Evolutionary conservation across 2,329 filamentous ascomycete species (phyloP), one percentile per base, ranked within the genome.

Genomic region (Fusarium mexicanum): DNA sequence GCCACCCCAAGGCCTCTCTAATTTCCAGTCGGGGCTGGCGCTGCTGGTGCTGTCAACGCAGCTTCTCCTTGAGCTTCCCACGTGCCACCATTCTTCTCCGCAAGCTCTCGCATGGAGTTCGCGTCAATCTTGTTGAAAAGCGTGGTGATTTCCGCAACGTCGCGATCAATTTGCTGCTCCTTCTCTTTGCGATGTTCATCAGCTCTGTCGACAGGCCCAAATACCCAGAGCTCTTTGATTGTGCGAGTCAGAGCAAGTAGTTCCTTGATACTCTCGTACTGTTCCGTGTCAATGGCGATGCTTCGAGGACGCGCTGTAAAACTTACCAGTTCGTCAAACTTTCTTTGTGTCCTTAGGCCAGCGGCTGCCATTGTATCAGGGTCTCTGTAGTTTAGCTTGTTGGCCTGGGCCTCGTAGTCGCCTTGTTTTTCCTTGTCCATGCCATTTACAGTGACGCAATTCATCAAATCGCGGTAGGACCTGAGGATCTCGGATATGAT

Each of bases 171-270:
- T 64, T 77, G 78, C 55, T 81, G 81, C 53, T 84, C 82, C 67
- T 82, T 82, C 16, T 79, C 80, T 59, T 79, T 79, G 46, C 79
- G 78, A 47, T 80, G 79, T 26, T 78, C 78, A 64, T 85, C 82
- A 43, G 81, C 80, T 63, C 82, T 76, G 64, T 84, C 81, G 35
- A 86, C 81, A 54, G 85, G 79, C 1, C 85, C 81, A 64, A 85
- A 83, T 60, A 86, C 77, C 85, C 85, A 84, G 57, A 86, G 80
- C 77, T 87, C 81, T 72, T 87, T 86, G 79, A 86, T 80, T 54
- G 82, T 81, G 60, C 84, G 84, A 31, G 83, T 84, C 8, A 86
- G 80, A 9, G 84, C 79, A 62, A 86, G 81, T 13, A 86, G 84
- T 50, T 86, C 84, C 62, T 86, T 86, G 75, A 86, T 80, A 26